phyloP scores from a whole-genome alignment of 371 early-diverging fungal species.

The Mucor mucedo region DNA sequence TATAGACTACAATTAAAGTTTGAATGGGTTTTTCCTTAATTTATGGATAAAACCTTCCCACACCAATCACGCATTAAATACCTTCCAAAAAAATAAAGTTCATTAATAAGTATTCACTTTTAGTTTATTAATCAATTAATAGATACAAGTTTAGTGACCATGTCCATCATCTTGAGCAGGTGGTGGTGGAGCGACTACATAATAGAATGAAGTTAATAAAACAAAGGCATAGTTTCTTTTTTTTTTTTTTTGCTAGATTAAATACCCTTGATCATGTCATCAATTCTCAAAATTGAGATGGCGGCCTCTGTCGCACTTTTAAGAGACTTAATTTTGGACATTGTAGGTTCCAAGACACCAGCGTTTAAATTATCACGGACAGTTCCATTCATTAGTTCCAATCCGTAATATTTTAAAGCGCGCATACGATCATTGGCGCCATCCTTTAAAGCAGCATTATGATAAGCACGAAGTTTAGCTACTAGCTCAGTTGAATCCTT shows the following conservation, averaged over 20 bases:
- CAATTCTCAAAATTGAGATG: conserved; percentile 98
- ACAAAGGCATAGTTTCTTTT: too few relatives aligned
- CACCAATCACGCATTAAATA: too few relatives aligned
- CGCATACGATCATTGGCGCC: conserved; percentile 73
- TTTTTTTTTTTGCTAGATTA: too few relatives aligned
- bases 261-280: conserved; percentile 93
- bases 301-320: conserved; percentile 99
- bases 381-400: conserved; percentile 95
- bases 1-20: too few relatives aligned
- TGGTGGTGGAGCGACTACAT: conserved; percentile 5
- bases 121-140: too few relatives aligned
- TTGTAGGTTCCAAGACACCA: conserved; percentile 99
- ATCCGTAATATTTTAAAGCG: conserved; percentile 87
- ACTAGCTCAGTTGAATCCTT: conserved; percentile 98
- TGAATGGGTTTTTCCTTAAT: too few relatives aligned
- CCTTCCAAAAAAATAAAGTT: too few relatives aligned
- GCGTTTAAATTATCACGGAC: conserved; percentile 95
- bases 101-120: too few relatives aligned
- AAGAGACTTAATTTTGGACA: conserved; percentile 98
- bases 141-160: conserved; percentile 43
- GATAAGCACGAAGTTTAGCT: conserved; percentile 94
- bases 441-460: conserved; percentile 82
- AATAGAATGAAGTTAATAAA: too few relatives aligned
- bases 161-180: conserved; percentile 61
- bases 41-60: too few relatives aligned